Evolutionary conservation across 164 flowering plant genomes (phyloP).

Genomic region (Vitis vinifera): DNA sequence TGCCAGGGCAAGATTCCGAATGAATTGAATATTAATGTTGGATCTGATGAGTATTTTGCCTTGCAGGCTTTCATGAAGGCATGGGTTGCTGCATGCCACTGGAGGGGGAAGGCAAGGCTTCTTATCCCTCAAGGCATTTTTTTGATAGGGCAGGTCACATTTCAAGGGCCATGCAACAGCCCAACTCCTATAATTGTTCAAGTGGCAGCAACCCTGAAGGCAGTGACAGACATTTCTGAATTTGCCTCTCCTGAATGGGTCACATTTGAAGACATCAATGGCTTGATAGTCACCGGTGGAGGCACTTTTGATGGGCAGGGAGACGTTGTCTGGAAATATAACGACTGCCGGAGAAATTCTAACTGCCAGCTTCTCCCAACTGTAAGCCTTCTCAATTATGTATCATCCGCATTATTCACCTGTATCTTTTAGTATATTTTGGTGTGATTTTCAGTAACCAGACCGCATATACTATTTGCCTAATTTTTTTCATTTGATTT

Average conservation of each 20-base stretch:
- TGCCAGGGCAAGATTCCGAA: no score
- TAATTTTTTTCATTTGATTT: no score
- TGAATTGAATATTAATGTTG: not conserved
- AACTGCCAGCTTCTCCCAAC: constrained; percentile 34
- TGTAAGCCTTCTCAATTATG: constrained; percentile 21
- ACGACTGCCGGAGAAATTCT: constrained; percentile 22
- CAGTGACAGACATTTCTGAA: constrained; percentile 26
- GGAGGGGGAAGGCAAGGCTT: constrained; percentile 29
- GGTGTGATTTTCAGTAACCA: no score
- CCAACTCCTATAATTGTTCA: constrained; percentile 35
- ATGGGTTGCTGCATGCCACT: constrained; percentile 50
- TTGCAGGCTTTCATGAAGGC: constrained; percentile 47
- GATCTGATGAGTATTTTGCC: not conserved
- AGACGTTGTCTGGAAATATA: constrained; percentile 29
- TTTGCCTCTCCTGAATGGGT: constrained; percentile 37
- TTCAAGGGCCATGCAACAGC: constrained; percentile 51
- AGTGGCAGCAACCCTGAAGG: constrained; percentile 37
- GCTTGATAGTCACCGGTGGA: constrained; percentile 37
- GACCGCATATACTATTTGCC: no score
- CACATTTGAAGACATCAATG: constrained; percentile 28
- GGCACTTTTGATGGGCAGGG: constrained; percentile 62
- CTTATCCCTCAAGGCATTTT: constrained; percentile 46
- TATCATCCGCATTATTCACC: no score
- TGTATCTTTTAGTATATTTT: no score
- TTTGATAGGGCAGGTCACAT: constrained; percentile 21